Evolutionary conservation across 257 asterid species (phyloP).

Genomic region (Cruciata laevipes): DNA sequence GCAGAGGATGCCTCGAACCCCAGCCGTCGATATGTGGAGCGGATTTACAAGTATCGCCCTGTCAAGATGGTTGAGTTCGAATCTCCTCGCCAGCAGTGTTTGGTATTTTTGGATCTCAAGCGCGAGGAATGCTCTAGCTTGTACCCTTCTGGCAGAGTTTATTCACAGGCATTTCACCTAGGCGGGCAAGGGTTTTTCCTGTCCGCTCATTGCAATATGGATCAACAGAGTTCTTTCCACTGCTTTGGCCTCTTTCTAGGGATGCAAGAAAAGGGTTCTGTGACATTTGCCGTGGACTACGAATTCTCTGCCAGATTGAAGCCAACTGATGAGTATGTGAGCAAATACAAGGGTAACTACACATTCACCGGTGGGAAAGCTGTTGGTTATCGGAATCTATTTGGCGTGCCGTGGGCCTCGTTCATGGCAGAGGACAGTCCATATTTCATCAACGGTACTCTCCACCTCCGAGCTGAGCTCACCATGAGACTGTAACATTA

Average conservation of each 20-base stretch:
- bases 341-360: conserved; percentile 82
- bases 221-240: conserved; percentile 77
- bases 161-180: conserved; percentile 87
- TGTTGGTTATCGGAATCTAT: conserved; percentile 76
- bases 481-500: conserved; percentile 47
- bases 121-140: conserved; percentile 62
- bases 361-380: conserved; percentile 89
- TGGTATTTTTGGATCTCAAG: conserved; percentile 82
- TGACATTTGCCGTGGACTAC: conserved; percentile 70
- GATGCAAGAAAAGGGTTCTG: conserved; percentile 91
- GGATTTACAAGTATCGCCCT: conserved; percentile 82
- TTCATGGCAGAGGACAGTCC: conserved; percentile 81
- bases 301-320: conserved; percentile 83
- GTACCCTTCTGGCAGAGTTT: conserved; percentile 76
- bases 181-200: conserved; percentile 94
- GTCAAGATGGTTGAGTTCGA: conserved; percentile 81
- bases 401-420: conserved; percentile 67
- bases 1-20: conserved; percentile 49
- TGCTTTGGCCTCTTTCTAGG: conserved; percentile 91
- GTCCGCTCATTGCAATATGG: conserved; percentile 94
- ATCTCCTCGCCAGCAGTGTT: conserved; percentile 74
- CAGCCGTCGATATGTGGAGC: conserved; percentile 59
- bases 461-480: conserved; percentile 88
- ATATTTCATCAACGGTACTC: conserved; percentile 55
- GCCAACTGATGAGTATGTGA: conserved; percentile 62